A percentile compares a stretch with the other conserved stretches of the same genome.
phyloP scores from a whole-genome alignment of 2,329 filamentous ascomycete genomes.

The Aspergillus sergii region DNA sequence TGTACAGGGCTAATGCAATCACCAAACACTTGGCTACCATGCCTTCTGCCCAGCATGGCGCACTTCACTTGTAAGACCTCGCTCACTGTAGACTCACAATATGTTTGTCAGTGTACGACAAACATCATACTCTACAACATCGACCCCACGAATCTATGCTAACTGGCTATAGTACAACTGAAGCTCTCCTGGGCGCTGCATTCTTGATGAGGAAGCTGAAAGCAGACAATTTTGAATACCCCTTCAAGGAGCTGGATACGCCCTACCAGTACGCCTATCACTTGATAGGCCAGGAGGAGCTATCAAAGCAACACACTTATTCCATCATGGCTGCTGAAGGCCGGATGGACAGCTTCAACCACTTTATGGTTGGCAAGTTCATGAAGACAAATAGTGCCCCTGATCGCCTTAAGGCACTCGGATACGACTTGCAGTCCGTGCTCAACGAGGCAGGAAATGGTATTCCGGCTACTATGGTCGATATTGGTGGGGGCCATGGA shows the following conservation, averaged over 20 bases:
- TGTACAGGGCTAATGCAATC: conserved; percentile 36
- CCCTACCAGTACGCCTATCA: conserved; percentile 39
- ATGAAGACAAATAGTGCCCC: conserved; percentile 37
- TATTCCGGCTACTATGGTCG: conserved; percentile 32
- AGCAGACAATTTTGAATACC: conserved; percentile 38
- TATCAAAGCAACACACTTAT: conserved; percentile 38
- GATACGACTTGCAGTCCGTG: conserved; percentile 35
- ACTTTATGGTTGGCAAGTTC: conserved; percentile 45
- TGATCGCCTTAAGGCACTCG: conserved; percentile 30
- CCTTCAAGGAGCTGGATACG: conserved; percentile 36
- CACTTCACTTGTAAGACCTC: conserved; percentile 37
- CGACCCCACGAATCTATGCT: not conserved
- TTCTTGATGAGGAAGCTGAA: conserved; percentile 40
- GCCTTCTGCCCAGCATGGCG: conserved; percentile 40
- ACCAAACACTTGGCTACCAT: conserved; percentile 38
- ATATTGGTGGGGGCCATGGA: conserved; percentile 42
- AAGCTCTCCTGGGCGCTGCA: conserved; percentile 37
- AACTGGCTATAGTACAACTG: conserved; percentile 31
- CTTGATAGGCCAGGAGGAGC: conserved; percentile 31
- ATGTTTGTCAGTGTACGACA: not conserved
- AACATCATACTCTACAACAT: not conserved
- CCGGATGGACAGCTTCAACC: conserved; percentile 44
- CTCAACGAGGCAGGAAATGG: conserved; percentile 18
- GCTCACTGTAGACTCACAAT: too few species aligned
- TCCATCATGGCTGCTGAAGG: conserved; percentile 39